Conservation (phyloP, 345 rosid genomes). For the Gossypium ekmanianum region DNA sequence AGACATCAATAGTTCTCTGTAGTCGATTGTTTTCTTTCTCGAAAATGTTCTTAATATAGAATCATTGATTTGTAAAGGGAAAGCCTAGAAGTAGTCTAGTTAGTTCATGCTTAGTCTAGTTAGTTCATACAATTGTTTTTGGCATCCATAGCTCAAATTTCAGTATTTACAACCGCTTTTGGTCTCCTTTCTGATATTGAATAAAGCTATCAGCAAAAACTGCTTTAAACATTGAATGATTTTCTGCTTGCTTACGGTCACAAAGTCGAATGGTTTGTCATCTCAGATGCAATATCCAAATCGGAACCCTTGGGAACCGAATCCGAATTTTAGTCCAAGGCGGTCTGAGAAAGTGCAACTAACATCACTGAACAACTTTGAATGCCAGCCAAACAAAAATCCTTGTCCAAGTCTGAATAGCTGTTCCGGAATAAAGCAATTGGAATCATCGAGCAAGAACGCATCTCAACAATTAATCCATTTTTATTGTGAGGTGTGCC, state of each 20-base stretch:
- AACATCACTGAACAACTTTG: neutral
- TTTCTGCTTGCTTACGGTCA: neutral
- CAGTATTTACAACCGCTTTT: no score
- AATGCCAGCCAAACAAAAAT: neutral
- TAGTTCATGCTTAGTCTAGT: no score
- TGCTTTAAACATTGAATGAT: neutral
- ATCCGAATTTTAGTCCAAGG: neutral
- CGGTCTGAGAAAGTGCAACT: constrained; percentile 10
- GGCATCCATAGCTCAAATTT: no score
- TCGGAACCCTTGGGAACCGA: neutral
- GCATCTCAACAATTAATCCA: neutral
- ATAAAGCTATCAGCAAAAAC: neutral
- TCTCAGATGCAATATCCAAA: constrained; percentile 15
- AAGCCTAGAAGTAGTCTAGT: no score
- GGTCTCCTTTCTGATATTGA: neutral
- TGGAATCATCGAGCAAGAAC: neutral
- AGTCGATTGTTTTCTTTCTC: neutral
- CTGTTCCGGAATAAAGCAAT: constrained; percentile 6
- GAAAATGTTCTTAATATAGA: neutral
- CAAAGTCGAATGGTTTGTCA: neutral
- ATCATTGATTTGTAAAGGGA: neutral
- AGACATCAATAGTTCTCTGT: neutral
- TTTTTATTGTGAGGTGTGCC: constrained; percentile 23
- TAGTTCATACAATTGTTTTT: no score
- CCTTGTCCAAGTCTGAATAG: neutral